Evolutionary conservation across 75 land plant species (phyloP).

Genomic region (Isoetes taiwanensis): DNA sequence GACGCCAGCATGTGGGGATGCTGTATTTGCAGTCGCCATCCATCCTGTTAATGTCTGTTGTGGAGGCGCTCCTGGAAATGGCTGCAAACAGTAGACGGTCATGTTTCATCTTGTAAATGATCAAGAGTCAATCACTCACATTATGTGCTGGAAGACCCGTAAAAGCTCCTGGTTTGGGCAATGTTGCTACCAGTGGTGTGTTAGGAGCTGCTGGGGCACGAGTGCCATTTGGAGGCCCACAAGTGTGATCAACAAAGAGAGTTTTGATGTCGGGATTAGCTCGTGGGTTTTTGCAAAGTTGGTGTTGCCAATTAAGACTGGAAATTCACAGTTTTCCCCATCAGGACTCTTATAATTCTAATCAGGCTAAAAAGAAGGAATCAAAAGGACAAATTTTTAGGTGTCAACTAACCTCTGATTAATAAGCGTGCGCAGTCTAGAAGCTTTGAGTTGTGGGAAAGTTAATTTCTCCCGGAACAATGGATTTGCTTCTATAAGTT

Average conservation of each 20-base stretch:
- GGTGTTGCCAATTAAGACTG: slow-evolving; percentile 95
- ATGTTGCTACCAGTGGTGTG: slow-evolving; percentile 48
- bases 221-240: slow-evolving; percentile 64
- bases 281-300: slow-evolving; percentile 72
- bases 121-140: too few species aligned
- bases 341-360: not conserved
- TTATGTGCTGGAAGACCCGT: slow-evolving; percentile 56
- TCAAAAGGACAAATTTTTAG: not conserved
- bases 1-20: not conserved
- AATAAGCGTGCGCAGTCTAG: slow-evolving; percentile 57
- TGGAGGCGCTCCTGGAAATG: not conserved
- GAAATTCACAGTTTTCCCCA: not conserved
- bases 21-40: not conserved
- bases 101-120: too few species aligned
- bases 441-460: slow-evolving; percentile 44
- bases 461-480: slow-evolving; percentile 56
- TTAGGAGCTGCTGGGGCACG: slow-evolving; percentile 47
- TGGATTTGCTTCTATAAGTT: slow-evolving; percentile 72
- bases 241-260: slow-evolving; percentile 67
- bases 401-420: slow-evolving; percentile 45
- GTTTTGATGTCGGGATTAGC: slow-evolving; percentile 84
- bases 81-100: too few species aligned
- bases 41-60: not conserved
- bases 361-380: not conserved
- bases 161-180: slow-evolving; percentile 59